Evolutionary conservation across 2,329 filamentous ascomycete species (phyloP), one percentile per base, ranked within the genome.

Genomic region (Apiospora hydei): DNA sequence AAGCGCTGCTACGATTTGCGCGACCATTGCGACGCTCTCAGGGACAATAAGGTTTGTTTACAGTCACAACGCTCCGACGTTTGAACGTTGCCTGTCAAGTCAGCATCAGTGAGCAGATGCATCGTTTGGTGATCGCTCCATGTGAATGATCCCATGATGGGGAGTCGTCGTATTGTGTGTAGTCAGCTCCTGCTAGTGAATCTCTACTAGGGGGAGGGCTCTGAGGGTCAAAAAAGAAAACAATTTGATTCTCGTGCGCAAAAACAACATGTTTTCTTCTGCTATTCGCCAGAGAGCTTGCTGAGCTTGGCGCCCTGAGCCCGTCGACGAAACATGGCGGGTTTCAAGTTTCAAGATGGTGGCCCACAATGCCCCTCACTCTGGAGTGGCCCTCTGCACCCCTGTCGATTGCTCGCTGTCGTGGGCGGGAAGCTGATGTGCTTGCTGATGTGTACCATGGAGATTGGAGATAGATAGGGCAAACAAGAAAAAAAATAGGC

Each of bases 261-360:
- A 38, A 38, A 64, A 64, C 21, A 13, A 8, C 8, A 64, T 41
- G 57, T 64, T 64, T 64, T 41, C 21, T 41, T 64, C 34, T 64
- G 30, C 57, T 41, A 64, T 64, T 64, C 43, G 61, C 49, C 38
- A 30, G 26, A 30, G 49, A 30, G 24, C 41, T 30, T 30, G 26
- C 26, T 30, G 26, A 47, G 53, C 30, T 71, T 68, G 51, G 67
- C 67, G 49, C 43, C 51, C 43, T 30, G 46, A 69, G 71, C 57
- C 57, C 57, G 34, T 18, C 76, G 76, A 75, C 77, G 78, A 80
- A 80, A 80, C 79, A 74, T 74, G 73, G 74, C 74, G 74, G 71
- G 79, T 80, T 80, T 80, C 79, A 80, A 71, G 74, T 80, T 78
- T 77, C 76, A 76, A 74, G 77, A 77, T 72, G 71, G 75, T 70